Evolutionary conservation across 2,329 filamentous ascomycete species (phyloP), one percentile per base, ranked within the genome.

Genomic region (Trichoderma koningiopsis): DNA sequence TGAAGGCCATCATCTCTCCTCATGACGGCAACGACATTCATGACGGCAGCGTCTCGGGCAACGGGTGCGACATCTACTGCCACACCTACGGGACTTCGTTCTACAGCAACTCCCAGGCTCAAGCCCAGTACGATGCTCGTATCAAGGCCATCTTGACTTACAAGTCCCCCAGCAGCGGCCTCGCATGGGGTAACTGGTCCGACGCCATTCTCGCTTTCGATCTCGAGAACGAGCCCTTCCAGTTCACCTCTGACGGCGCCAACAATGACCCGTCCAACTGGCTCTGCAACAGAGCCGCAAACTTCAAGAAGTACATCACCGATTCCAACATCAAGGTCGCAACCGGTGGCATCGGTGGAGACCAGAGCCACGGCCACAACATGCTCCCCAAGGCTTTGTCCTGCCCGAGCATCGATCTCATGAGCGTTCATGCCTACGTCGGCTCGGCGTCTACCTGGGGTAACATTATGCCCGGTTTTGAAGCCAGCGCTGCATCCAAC

Each of bases 161-260:
- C 71, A 71, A 73, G 37, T 77, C 77, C 31, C 73, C 72, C 10
- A 66, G 73, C 68, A 78, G 76, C 10, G 74, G 75, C 61, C 71
- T 76, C 53, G 71, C 75, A 4, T 79, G 78, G 78, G 78, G 77
- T 59, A 65, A 74, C 8, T 79, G 76, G 77, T 72, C 70, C 64
- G 71, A 76, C 8, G 77, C 74, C 55, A 79, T 79, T 68, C 70
- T 78, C 68, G 76, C 74, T 27, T 79, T 79, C 67, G 76, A 79
- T 68, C 67, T 79, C 4, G 76, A 79, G 73, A 79, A 79, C 65
- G 78, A 79, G 70, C 76, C 77, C 31, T 76, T 78, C 55, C 33
- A 67, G 31, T 61, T 68, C 13, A 60, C 63, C 35, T 33, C 19
- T 8, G 64, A 68, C 27, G 57, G 68, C 22, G 29, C 43, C 5